Percentiles rank a stretch among this genome's conserved stretches.
Conservation (phyloP, 139 green algal species). For the Diplosphaera chodatii region DNA sequence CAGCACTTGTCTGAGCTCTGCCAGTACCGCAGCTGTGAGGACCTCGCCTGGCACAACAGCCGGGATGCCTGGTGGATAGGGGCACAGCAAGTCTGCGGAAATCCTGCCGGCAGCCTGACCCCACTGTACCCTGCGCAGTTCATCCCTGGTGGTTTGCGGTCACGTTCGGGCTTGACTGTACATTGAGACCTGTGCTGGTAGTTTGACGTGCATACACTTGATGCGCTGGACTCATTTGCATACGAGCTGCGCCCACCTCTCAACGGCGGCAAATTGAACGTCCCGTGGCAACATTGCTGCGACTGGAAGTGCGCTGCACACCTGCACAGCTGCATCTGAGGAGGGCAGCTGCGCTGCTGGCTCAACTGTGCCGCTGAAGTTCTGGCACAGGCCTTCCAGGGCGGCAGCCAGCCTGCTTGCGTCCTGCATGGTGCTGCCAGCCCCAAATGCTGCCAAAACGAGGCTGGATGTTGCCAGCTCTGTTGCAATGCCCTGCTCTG, state of each 20-base stretch:
- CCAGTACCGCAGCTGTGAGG: conserved; percentile 30
- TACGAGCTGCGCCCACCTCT: conserved; percentile 14
- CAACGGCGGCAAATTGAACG: conserved; percentile 38
- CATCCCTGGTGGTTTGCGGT: no score
- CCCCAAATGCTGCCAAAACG: conserved; percentile 68
- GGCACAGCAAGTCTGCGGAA: conserved; percentile 75
- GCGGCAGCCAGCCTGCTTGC: conserved; percentile 31
- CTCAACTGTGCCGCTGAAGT: conserved; percentile 8
- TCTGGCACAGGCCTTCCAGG: conserved; percentile 17
- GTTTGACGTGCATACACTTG: no score
- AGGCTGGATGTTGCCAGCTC: conserved; percentile 68
- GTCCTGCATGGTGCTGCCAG: conserved; percentile 42
- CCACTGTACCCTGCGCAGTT: conserved; percentile 15
- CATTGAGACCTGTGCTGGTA: no score
- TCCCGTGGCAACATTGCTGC: conserved; percentile 35
- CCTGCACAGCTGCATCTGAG: no score
- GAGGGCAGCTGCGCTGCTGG: background rate
- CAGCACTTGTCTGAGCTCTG: conserved; percentile 29
- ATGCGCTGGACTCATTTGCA: no score
- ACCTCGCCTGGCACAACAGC: conserved; percentile 70
- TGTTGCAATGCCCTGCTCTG: conserved; percentile 54
- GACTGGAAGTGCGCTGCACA: background rate
- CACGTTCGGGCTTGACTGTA: no score
- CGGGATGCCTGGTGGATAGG: conserved; percentile 87
- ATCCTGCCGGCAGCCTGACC: conserved; percentile 27